These are phyloP conservation scores for Clitopilus passeckerianus DNA, from an alignment of 768 basidiomycete genomes.

Conservation along the genomic window DNA sequence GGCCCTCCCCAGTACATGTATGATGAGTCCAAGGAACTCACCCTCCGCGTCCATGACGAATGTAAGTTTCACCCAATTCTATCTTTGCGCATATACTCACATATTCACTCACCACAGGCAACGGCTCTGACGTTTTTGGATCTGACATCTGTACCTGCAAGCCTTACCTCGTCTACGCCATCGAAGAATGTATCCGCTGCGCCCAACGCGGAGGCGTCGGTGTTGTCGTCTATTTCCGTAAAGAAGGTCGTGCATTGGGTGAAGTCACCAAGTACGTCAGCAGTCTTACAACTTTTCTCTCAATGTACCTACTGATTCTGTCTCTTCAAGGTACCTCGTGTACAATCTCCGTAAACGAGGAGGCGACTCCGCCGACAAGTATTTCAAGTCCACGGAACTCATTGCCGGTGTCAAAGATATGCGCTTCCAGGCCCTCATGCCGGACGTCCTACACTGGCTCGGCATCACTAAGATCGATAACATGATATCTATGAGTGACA, in stretches of 20 bases:
- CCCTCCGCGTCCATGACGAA: conserved; percentile 90
- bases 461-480: conserved; percentile 87
- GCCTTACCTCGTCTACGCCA: conserved; percentile 88
- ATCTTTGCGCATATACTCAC: background rate
- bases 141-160: conserved; percentile 93
- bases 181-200: conserved; percentile 86
- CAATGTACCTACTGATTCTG: background rate
- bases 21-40: conserved; percentile 76
- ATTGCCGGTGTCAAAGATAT: conserved; percentile 95
- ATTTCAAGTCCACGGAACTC: conserved; percentile 91
- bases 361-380: conserved; percentile 88
- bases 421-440: conserved; percentile 95
- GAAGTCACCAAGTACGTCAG: conserved; percentile 88
- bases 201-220: conserved; percentile 78
- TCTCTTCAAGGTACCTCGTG: conserved; percentile 90
- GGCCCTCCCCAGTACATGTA: conserved; percentile 77
- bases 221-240: conserved; percentile 90
- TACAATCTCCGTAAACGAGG: conserved; percentile 96
- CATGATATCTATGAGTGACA: conserved; percentile 89
- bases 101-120: conserved; percentile 41
- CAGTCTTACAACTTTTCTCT: no score
- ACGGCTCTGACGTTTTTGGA: conserved; percentile 95
- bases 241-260: conserved; percentile 89
- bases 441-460: conserved; percentile 93
- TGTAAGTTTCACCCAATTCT: conserved; percentile 38